Conservation (phyloP, 192 early-diverging fungal genomes). For the Backusella mclennaniae region DNA sequence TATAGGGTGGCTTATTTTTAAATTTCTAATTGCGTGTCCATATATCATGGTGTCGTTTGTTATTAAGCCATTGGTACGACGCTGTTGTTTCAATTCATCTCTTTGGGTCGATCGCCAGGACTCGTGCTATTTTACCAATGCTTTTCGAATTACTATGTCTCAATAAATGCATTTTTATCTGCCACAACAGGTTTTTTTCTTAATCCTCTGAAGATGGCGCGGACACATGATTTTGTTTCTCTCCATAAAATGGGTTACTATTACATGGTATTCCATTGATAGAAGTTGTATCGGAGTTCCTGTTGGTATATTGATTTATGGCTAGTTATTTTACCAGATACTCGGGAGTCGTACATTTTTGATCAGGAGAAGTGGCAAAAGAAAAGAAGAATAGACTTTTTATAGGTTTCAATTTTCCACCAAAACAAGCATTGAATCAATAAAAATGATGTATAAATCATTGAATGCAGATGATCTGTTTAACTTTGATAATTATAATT, state of each 20-base stretch:
- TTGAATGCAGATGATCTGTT: not conserved
- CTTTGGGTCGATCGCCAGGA: constrained; percentile 8
- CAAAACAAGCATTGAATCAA: not conserved
- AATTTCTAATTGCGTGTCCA: not conserved
- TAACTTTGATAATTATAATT: not conserved
- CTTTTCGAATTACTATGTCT: not conserved
- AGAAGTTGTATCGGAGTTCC: not conserved
- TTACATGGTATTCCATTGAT: not conserved
- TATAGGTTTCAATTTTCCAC: not conserved
- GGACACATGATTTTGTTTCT: not conserved
- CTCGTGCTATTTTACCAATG: constrained; percentile 7
- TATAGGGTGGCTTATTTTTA: not conserved
- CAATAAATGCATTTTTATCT: constrained; percentile 13
- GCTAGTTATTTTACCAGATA: not conserved
- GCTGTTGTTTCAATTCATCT: constrained; percentile 11
- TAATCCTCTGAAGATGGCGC: not conserved
- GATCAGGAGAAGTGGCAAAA: not conserved
- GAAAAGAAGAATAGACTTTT: not conserved
- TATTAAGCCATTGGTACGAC: not conserved
- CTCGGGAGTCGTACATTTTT: not conserved
- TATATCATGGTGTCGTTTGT: not conserved
- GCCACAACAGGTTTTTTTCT: not conserved
- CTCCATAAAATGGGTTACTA: not conserved
- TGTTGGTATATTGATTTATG: not conserved
- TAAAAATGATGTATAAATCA: not conserved